Evolutionary conservation across 176 grass and related monocot species (phyloP).

Genomic region (Musa schizocarpa): DNA sequence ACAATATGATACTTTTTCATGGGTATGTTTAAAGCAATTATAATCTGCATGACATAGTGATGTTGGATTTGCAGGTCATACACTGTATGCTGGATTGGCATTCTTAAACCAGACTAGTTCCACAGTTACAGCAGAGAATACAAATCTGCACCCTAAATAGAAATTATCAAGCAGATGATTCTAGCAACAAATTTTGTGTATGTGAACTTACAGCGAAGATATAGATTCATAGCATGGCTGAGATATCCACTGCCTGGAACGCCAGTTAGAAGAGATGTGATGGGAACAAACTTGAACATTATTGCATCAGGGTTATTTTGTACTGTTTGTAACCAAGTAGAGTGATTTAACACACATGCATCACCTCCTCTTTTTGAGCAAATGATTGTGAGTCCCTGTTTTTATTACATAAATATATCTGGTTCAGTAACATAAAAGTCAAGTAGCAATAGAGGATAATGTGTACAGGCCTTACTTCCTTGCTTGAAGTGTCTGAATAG

Average conservation of each 20-base stretch:
- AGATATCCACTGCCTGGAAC: slow-evolving; percentile 95
- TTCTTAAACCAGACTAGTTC: background rate
- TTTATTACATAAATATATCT: background rate
- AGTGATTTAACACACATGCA: slow-evolving; percentile 45
- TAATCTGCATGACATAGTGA: too few species aligned
- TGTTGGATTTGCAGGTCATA: too few species aligned
- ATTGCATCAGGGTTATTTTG: slow-evolving; percentile 81
- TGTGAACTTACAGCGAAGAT: slow-evolving; percentile 88
- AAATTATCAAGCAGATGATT: background rate
- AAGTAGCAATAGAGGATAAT: background rate
- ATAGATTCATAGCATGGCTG: slow-evolving; percentile 97
- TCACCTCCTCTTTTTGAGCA: slow-evolving; percentile 93
- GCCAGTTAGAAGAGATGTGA: slow-evolving; percentile 95
- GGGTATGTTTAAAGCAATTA: too few species aligned
- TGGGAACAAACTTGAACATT: slow-evolving; percentile 90
- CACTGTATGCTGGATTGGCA: background rate
- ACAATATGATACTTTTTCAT: too few species aligned
- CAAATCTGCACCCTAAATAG: background rate
- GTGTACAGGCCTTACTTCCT: slow-evolving; percentile 56
- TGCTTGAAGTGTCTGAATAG: slow-evolving; percentile 77
- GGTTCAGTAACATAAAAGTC: background rate
- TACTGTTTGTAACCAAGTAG: slow-evolving; percentile 90
- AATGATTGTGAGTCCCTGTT: slow-evolving; percentile 84
- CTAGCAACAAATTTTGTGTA: background rate
- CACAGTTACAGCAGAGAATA: background rate